Evolutionary conservation across 208 protist species (phyloP).

Genomic region (Leishmania martiniquensis): DNA sequence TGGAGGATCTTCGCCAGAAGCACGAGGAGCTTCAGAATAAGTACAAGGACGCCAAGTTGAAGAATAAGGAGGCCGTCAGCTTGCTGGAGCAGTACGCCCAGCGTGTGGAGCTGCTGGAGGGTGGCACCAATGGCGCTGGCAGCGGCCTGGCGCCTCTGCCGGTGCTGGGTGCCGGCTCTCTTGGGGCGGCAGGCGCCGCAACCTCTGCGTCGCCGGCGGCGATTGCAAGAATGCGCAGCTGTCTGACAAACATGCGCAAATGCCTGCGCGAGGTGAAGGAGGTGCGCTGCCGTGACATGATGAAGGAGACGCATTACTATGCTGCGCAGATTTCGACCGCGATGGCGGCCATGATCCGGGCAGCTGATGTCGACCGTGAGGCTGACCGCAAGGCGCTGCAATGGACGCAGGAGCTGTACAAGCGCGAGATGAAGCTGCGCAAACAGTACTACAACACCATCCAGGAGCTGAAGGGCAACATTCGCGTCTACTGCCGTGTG

Average conservation of each 20-base stretch:
- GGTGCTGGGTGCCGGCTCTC: constrained; percentile 23
- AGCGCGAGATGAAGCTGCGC: constrained; percentile 91
- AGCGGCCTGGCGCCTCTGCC: constrained; percentile 27
- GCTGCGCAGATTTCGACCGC: constrained; percentile 69
- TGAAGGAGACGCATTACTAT: constrained; percentile 69
- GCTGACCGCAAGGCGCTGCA: constrained; percentile 79
- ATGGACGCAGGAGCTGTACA: constrained; percentile 91
- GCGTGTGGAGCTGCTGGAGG: constrained; percentile 62
- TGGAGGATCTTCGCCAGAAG: constrained; percentile 80
- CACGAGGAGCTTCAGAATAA: constrained; percentile 91
- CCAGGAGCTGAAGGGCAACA: constrained; percentile 94
- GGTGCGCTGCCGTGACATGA: constrained; percentile 63
- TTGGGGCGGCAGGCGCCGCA: constrained; percentile 1
- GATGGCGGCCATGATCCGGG: constrained; percentile 76
- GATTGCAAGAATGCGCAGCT: constrained; percentile 61
- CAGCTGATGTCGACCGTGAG: constrained; percentile 68
- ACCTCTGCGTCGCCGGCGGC: constrained; percentile 25
- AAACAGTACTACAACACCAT: constrained; percentile 95
- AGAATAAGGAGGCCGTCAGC: constrained; percentile 80
- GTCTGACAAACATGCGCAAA: constrained; percentile 57
- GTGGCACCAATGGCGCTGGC: constrained; percentile 26
- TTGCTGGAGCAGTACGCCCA: constrained; percentile 72
- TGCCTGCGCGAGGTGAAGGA: constrained; percentile 74
- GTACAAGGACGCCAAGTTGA: constrained; percentile 92
- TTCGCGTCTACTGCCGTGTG: constrained; percentile 95